phyloP scores from a whole-genome alignment of 345 rosid species.

The Murraya koenigii region DNA sequence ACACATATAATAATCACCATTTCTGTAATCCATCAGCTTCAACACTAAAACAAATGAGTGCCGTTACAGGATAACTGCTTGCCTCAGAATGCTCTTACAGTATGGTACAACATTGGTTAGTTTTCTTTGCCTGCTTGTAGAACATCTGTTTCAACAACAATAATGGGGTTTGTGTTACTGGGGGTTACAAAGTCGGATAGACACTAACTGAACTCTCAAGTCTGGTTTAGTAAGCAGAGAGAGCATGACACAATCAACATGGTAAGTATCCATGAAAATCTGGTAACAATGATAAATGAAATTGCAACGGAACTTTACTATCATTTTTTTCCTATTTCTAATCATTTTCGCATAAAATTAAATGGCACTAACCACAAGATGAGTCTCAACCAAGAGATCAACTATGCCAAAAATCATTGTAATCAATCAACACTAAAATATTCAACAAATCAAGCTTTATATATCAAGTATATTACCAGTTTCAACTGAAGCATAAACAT shows the following conservation, averaged over 20 bases:
- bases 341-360: neutral
- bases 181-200: neutral
- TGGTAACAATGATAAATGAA: neutral
- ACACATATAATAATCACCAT: conserved; percentile 23
- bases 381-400: neutral
- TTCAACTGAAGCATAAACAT: too few species aligned
- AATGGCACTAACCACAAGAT: neutral
- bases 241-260: neutral
- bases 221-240: too few species aligned
- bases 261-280: neutral
- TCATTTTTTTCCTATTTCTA: neutral
- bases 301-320: neutral
- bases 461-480: neutral
- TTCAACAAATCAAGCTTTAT: neutral
- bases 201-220: neutral
- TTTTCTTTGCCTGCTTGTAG: conserved; percentile 97
- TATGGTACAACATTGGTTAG: conserved; percentile 86
- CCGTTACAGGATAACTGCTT: conserved; percentile 5
- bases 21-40: conserved; percentile 14
- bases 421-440: neutral
- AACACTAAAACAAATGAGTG: conserved; percentile 8
- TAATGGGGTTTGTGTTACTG: conserved; percentile 4
- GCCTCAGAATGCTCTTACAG: conserved; percentile 47
- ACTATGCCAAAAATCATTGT: neutral
- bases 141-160: conserved; percentile 75